Conservation (phyloP, 2,329 filamentous ascomycete genomes). For the Arthrobotrys sinensis region DNA sequence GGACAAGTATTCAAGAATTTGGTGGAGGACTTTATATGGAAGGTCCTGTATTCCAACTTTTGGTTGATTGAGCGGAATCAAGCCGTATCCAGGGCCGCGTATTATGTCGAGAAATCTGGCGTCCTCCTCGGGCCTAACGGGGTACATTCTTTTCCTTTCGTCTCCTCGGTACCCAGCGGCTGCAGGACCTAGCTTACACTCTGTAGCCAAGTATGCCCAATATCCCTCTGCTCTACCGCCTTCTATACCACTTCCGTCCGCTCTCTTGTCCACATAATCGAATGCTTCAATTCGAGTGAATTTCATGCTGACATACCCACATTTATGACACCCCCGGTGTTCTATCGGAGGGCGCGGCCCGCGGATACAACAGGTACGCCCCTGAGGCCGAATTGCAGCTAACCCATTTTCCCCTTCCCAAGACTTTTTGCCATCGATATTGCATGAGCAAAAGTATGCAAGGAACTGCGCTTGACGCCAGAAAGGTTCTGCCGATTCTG, state of each 20-base stretch:
- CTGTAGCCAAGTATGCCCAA: constrained; percentile 42
- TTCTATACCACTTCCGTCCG: not conserved
- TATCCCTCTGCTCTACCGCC: constrained; percentile 11
- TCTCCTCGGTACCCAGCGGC: not conserved
- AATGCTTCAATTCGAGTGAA: constrained; percentile 46
- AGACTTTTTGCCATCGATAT: not conserved
- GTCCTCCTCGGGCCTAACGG: constrained; percentile 6
- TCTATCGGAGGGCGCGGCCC: not conserved
- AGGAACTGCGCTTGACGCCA: constrained; percentile 26
- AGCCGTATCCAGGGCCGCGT: constrained; percentile 2
- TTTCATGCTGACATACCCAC: constrained; percentile 29
- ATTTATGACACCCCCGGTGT: constrained; percentile 16
- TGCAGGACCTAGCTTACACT: not conserved
- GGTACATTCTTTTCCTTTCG: constrained; percentile 21
- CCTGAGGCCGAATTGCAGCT: not conserved
- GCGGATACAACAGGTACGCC: not conserved
- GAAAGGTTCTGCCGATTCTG: not conserved
- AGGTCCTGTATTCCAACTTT: constrained; percentile 35
- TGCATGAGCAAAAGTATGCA: constrained; percentile 17
- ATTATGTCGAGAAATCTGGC: constrained; percentile 25
- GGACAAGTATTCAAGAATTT: constrained; percentile 31
- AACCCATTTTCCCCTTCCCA: not conserved
- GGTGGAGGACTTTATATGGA: constrained; percentile 18
- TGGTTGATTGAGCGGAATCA: constrained; percentile 5
- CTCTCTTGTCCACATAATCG: constrained; percentile 24